These are phyloP conservation scores for Sporothrix mexicana DNA, from an alignment of 2,329 filamentous ascomycete species.

Conservation along the genomic window DNA sequence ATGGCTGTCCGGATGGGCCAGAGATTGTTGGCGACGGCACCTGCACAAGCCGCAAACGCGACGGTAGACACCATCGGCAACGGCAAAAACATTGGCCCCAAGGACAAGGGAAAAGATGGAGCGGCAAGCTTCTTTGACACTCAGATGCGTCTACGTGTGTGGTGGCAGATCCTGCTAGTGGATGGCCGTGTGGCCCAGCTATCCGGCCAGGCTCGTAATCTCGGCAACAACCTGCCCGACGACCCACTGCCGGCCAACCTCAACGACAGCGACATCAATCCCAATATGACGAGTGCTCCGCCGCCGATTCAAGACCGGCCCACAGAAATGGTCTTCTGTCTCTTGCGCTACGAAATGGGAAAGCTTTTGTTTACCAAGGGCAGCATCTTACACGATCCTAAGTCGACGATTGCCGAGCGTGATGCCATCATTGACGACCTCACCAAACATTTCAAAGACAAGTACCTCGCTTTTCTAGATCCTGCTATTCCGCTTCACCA, in stretches of 20 bases:
- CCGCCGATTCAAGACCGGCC: slow-evolving; percentile 51
- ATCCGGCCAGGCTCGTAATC: slow-evolving; percentile 28
- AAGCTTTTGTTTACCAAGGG: slow-evolving; percentile 48
- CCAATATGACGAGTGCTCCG: slow-evolving; percentile 53
- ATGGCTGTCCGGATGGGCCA: slow-evolving; percentile 59
- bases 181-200: slow-evolving; percentile 51
- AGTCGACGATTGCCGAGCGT: slow-evolving; percentile 36
- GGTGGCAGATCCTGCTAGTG: slow-evolving; percentile 63
- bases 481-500: slow-evolving; percentile 46
- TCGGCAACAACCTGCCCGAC: slow-evolving; percentile 3
- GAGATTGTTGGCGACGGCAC: slow-evolving; percentile 46
- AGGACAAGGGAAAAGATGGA: too few relatives aligned
- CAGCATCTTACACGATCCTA: slow-evolving; percentile 39
- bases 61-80: background rate
- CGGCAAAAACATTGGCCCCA: background rate
- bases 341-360: slow-evolving; percentile 50
- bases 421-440: slow-evolving; percentile 43
- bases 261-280: slow-evolving; percentile 55
- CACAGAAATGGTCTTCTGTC: slow-evolving; percentile 59
- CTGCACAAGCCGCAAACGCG: background rate
- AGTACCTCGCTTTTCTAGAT: slow-evolving; percentile 44
- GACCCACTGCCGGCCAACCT: slow-evolving; percentile 49
- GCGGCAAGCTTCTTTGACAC: slow-evolving; percentile 62
- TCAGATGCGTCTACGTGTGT: slow-evolving; percentile 63
- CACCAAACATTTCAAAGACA: slow-evolving; percentile 41